Conservation (phyloP, 352 stramenopile species). For the Phytopythium kandeliae region DNA sequence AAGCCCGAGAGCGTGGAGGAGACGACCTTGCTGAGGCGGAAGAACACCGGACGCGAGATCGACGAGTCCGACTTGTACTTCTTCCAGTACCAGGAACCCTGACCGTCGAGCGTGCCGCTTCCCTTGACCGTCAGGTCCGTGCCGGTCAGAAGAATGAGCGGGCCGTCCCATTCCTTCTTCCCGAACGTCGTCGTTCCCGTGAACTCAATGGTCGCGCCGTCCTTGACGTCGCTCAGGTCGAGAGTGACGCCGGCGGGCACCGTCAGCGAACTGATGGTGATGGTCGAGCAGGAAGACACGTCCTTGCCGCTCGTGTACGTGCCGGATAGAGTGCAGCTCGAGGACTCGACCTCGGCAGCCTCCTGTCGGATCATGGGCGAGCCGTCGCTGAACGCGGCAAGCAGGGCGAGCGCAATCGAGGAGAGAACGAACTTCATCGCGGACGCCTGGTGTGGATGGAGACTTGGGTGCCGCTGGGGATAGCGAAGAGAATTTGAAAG, state of each 20-base stretch:
- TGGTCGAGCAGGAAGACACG: constrained; percentile 21
- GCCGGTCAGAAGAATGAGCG: constrained; percentile 22
- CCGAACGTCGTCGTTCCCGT: constrained; percentile 28
- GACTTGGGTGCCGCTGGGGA: too few species aligned
- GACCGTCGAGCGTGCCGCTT: constrained; percentile 17
- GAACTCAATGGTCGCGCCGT: constrained; percentile 26
- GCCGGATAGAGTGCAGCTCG: constrained; percentile 22
- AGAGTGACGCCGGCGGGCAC: constrained; percentile 26
- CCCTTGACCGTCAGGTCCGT: constrained; percentile 17
- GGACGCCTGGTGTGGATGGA: not conserved
- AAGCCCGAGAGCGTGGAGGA: constrained; percentile 26
- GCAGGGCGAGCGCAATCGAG: not conserved
- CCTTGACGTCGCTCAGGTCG: constrained; percentile 22
- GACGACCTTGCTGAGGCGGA: constrained; percentile 12
- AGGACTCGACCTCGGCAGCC: not conserved
- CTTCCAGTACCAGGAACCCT: constrained; percentile 20
- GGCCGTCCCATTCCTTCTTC: constrained; percentile 17
- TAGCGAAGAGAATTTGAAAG: too few species aligned
- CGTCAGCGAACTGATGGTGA: constrained; percentile 25
- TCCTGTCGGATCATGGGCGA: not conserved
- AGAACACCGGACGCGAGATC: constrained; percentile 23
- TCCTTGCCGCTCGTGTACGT: constrained; percentile 21
- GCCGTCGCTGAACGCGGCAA: not conserved
- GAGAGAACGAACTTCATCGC: not conserved
- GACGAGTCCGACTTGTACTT: constrained; percentile 8